These are phyloP conservation scores for Pleurostoma richardsiae DNA, from an alignment of 2,329 filamentous ascomycete genomes.

Conservation along the genomic window DNA sequence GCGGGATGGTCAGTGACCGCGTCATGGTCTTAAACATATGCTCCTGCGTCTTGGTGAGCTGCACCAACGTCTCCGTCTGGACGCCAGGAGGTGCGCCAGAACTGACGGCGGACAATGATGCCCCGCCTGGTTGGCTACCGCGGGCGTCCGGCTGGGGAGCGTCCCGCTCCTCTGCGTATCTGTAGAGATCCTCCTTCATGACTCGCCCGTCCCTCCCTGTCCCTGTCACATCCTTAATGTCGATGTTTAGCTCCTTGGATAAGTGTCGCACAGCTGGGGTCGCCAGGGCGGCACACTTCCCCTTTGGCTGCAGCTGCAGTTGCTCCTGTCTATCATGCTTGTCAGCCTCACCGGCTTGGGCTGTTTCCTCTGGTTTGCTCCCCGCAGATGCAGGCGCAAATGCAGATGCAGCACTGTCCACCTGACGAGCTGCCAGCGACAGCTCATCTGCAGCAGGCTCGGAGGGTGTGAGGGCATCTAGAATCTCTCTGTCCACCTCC, in stretches of 20 bases:
- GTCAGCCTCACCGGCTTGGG: constrained; percentile 3
- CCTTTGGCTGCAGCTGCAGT: constrained; percentile 30
- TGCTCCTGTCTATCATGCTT: constrained; percentile 6
- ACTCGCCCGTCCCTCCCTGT: constrained; percentile 90
- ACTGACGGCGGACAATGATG: constrained; percentile 23
- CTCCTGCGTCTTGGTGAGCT: constrained; percentile 73
- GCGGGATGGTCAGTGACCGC: constrained; percentile 80
- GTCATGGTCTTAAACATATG: constrained; percentile 99
- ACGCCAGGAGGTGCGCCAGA: constrained; percentile 29
- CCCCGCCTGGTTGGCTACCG: constrained; percentile 11
- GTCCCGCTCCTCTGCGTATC: constrained; percentile 55
- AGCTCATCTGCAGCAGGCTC: constrained; percentile 14
- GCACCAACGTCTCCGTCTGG: constrained; percentile 64
- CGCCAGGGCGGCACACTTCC: constrained; percentile 70
- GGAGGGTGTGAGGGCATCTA: constrained; percentile 29
- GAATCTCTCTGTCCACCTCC: constrained; percentile 61
- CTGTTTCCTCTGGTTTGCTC: constrained; percentile 8
- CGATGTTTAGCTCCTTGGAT: constrained; percentile 71
- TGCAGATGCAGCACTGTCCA: no score
- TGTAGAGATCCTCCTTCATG: constrained; percentile 84
- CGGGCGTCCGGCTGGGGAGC: constrained; percentile 11
- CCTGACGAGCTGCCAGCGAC: no score
- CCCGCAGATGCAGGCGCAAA: constrained; percentile 12
- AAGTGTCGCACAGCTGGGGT: constrained; percentile 91
- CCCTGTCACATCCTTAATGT: constrained; percentile 73